Conservation (phyloP, 2,329 filamentous ascomycete species). For the Exophiala phaeomuriformis region DNA sequence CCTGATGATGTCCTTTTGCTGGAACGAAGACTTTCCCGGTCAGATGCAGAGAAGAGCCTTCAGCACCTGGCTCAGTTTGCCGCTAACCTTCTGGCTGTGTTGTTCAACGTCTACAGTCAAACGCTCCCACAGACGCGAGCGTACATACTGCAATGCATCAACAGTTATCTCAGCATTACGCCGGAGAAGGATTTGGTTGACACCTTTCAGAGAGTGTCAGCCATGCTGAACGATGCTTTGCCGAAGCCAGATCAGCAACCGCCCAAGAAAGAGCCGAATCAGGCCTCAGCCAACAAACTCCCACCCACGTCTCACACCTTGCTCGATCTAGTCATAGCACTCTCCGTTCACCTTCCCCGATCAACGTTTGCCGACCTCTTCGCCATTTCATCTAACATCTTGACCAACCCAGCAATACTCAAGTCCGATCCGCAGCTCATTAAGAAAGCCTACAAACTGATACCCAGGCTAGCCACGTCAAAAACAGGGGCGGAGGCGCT, state of each 20-base stretch:
- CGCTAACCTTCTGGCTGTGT: slow-evolving; percentile 82
- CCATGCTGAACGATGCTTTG: slow-evolving; percentile 70
- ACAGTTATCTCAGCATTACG: slow-evolving; percentile 85
- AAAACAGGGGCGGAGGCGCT: slow-evolving; percentile 70
- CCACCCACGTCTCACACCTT: slow-evolving; percentile 89
- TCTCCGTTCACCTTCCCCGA: slow-evolving; percentile 84
- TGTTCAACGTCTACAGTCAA: slow-evolving; percentile 99
- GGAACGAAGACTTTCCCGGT: slow-evolving; percentile 70
- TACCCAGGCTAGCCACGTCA: slow-evolving; percentile 80
- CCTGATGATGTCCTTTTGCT: slow-evolving; percentile 66
- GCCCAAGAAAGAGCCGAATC: slow-evolving; percentile 53
- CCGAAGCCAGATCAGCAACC: slow-evolving; percentile 55
- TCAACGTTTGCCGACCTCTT: slow-evolving; percentile 81
- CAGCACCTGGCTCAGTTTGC: slow-evolving; percentile 71
- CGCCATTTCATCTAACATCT: slow-evolving; percentile 73
- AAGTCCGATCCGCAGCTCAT: slow-evolving; percentile 75
- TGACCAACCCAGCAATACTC: slow-evolving; percentile 59
- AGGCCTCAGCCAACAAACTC: slow-evolving; percentile 60
- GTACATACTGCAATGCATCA: slow-evolving; percentile 87
- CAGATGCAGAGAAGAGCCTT: slow-evolving; percentile 69
- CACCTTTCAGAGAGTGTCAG: slow-evolving; percentile 80
- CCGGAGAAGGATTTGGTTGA: slow-evolving; percentile 70
- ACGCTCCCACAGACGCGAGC: slow-evolving; percentile 88
- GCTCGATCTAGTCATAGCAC: slow-evolving; percentile 94
- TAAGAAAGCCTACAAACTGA: slow-evolving; percentile 98